Conservation (phyloP, 306 rosid genomes). For the Myrica gale region DNA sequence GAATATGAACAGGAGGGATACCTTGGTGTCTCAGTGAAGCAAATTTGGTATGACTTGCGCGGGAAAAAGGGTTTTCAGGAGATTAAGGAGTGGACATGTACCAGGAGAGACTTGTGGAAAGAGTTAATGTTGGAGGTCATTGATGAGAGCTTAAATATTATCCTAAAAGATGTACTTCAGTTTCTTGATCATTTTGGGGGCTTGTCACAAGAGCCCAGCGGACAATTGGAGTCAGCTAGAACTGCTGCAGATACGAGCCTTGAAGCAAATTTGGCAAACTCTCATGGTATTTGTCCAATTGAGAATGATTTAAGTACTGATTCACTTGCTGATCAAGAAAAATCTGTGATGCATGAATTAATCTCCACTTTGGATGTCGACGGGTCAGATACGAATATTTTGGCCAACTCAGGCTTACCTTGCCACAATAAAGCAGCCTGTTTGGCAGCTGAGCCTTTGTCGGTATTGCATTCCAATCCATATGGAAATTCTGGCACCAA, state of each 20-base stretch:
- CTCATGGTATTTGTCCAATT: neutral
- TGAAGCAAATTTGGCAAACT: neutral
- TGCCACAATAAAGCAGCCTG: slow-evolving; percentile 19
- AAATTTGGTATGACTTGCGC: slow-evolving; percentile 78
- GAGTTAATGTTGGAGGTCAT: slow-evolving; percentile 51
- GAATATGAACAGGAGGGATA: slow-evolving; percentile 38
- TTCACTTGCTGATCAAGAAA: slow-evolving; percentile 20
- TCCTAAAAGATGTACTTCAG: slow-evolving; percentile 35
- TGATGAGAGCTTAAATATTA: slow-evolving; percentile 38
- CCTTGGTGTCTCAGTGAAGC: slow-evolving; percentile 63
- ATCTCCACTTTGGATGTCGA: slow-evolving; percentile 17
- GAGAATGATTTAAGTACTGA: neutral
- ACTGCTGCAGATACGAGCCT: slow-evolving; percentile 6
- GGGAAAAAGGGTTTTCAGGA: slow-evolving; percentile 35
- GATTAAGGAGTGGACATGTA: slow-evolving; percentile 67
- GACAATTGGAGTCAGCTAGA: slow-evolving; percentile 26
- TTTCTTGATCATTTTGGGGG: slow-evolving; percentile 28
- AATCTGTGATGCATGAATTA: slow-evolving; percentile 16
- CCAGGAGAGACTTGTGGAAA: slow-evolving; percentile 53
- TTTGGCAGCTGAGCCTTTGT: slow-evolving; percentile 26
- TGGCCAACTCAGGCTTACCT: slow-evolving; percentile 8
- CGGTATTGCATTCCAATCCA: slow-evolving; percentile 9
- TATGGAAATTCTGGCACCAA: slow-evolving; percentile 27
- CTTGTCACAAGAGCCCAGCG: slow-evolving; percentile 26
- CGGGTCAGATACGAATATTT: slow-evolving; percentile 4